Percentiles rank a stretch among this genome's conserved stretches.
Conservation (phyloP, 164 flowering plant species). For the Magnolia changhungtana region DNA sequence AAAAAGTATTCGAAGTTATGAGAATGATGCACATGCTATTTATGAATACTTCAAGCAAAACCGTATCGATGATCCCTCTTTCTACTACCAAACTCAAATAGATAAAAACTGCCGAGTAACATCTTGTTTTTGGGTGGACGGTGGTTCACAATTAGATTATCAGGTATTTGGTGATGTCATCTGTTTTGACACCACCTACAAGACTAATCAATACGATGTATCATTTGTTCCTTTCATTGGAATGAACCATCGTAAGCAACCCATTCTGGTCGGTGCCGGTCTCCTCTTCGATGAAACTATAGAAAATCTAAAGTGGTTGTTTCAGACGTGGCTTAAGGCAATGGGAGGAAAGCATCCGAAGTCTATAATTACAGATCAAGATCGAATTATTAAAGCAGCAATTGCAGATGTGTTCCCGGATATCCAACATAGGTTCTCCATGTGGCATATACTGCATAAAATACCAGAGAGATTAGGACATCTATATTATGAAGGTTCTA, state of each 20-base stretch:
- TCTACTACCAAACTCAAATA: background rate
- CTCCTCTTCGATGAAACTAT: constrained; percentile 1
- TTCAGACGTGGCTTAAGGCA: constrained; percentile 14
- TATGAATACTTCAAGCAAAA: background rate
- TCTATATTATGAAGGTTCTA: background rate
- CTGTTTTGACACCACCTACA: constrained; percentile 74
- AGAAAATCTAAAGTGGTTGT: constrained; percentile 15
- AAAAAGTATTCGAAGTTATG: background rate
- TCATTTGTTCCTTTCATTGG: constrained; percentile 87
- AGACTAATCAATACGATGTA: constrained; percentile 67
- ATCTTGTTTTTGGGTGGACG: background rate
- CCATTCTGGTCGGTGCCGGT: constrained; percentile 29
- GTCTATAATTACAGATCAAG: constrained; percentile 16
- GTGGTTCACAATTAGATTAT: constrained; percentile 24
- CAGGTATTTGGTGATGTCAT: constrained; percentile 58
- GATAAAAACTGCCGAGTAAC: background rate
- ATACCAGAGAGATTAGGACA: background rate
- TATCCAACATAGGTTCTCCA: background rate
- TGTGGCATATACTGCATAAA: background rate
- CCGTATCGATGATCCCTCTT: background rate
- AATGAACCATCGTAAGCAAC: constrained; percentile 79
- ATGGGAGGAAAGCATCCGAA: constrained; percentile 16
- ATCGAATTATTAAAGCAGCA: constrained; percentile 6
- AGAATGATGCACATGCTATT: background rate
- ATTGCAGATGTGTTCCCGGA: constrained; percentile 11